These are phyloP conservation scores for Emmonsiellopsis sp. DNA, from an alignment of 2,329 filamentous ascomycete species.

Conservation along the genomic window DNA sequence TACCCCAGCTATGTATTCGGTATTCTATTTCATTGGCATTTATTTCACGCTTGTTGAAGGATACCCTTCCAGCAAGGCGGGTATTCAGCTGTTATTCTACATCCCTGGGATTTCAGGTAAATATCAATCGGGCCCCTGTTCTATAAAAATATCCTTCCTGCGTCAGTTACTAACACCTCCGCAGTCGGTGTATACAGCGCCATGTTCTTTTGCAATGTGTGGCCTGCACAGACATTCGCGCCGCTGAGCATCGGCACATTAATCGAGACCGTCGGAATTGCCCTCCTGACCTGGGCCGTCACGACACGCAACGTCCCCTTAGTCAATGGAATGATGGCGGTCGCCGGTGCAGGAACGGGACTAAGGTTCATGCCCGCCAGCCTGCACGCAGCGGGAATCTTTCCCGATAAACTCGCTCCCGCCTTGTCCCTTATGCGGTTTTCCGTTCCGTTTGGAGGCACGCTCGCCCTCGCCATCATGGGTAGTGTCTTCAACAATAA, in stretches of 20 bases:
- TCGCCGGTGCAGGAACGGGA: conserved; percentile 55
- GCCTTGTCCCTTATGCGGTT: conserved; percentile 54
- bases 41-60: conserved; percentile 58
- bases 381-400: conserved; percentile 55
- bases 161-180: neutral
- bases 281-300: conserved; percentile 50
- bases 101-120: conserved; percentile 53
- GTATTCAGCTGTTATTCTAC: conserved; percentile 53
- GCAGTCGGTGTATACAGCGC: conserved; percentile 48
- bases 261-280: conserved; percentile 50
- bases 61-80: conserved; percentile 43
- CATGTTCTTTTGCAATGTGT: conserved; percentile 51
- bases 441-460: conserved; percentile 54
- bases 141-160: neutral
- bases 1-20: conserved; percentile 35
- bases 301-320: conserved; percentile 39
- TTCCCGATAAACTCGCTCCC: conserved; percentile 48
- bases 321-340: conserved; percentile 58
- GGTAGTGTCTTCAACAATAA: conserved; percentile 60
- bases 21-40: conserved; percentile 60
- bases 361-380: conserved; percentile 57
- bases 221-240: conserved; percentile 53
- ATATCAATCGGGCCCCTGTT: conserved; percentile 8
- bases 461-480: conserved; percentile 58
- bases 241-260: conserved; percentile 50